Evolutionary conservation across 768 basidiomycete genomes (phyloP), one percentile per base, ranked within the genome.

Genomic region (Leccinum variicolor): DNA sequence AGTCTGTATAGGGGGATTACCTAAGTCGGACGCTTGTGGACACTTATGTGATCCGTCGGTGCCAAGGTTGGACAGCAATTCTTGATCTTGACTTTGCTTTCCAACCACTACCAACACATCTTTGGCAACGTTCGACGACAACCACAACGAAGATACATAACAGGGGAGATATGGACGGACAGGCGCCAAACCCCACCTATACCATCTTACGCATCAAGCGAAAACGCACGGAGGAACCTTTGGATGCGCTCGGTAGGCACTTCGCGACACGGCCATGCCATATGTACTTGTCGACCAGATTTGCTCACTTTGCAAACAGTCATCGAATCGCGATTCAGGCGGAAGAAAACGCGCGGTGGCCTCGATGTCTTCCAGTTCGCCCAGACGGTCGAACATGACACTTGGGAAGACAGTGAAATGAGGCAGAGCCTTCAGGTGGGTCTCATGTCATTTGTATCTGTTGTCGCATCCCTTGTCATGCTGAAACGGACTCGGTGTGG

Each of bases 131-230:
- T 21, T 26, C 47, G 17, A 29, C 60, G 23, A 15, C 41, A 6
- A 34, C 43, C 8, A 51, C 62, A 5, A 39, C 52, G n/a, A 55
- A 36, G 34, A 33, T 26, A 26, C 19, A 41, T 48, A 36, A 26
- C 55, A 17, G n/a, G n/a, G 3, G 47, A n/a, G n/a, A 7, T 50
- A 73, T 72, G 72, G 61, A 66, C 4, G 13, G 17, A 13, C 68
- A 66, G 47, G 13, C 53, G 19, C 62, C 53, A 36, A 66, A 68
- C 50, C 79, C 79, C 53, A 69, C 82, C 7, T 87, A 83, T 65
- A 88, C 90, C 1, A 86, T 92, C 64, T 71, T 92, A 31, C 83
- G 91, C 31, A 90, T 92, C 72, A 92, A 92, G 70, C 81, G 90
- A 33, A 92, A 91, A 66, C 79, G 91, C 23, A 87, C 82, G 34